These are phyloP conservation scores for Fomitopsis schrenkii DNA, from an alignment of 1,284 basidiomycete genomes.

Conservation along the genomic window DNA sequence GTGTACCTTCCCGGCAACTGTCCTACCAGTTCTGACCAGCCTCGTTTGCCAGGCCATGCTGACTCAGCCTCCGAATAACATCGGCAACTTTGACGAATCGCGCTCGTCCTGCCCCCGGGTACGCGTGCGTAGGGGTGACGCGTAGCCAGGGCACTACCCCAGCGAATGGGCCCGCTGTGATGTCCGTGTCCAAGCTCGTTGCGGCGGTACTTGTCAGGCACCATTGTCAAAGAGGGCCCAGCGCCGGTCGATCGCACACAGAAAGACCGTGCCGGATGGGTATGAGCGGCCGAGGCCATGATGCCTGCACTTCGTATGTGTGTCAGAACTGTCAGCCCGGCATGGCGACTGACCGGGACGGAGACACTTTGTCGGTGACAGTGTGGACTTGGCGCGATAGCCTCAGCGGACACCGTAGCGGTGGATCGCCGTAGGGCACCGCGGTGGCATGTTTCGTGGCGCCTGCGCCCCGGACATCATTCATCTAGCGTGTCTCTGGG, in stretches of 20 bases:
- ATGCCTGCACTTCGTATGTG: not conserved
- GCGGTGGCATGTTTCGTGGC: too few species aligned
- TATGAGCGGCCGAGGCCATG: not conserved
- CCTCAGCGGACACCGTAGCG: not conserved
- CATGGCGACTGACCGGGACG: not conserved
- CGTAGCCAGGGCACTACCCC: too few species aligned
- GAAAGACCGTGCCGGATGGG: not conserved
- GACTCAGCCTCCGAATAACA: not conserved
- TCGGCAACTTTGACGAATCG: not conserved
- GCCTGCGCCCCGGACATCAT: too few species aligned
- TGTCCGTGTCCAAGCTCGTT: not conserved
- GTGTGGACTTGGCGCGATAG: not conserved
- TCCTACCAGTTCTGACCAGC: not conserved
- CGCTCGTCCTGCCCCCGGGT: not conserved
- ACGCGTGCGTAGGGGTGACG: too few species aligned
- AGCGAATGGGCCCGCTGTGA: too few species aligned
- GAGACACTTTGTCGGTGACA: not conserved
- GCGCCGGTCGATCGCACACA: not conserved
- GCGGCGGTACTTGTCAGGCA: not conserved
- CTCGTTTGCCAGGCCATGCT: not conserved
- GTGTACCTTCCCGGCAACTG: too few species aligned
- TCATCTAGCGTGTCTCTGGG: too few species aligned
- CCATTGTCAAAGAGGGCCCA: not conserved
- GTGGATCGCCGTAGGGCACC: too few species aligned
- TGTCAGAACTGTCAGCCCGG: not conserved